Evolutionary conservation across 2,329 filamentous ascomycete genomes (phyloP).

Genomic region (Stemphylium vesicarium): DNA sequence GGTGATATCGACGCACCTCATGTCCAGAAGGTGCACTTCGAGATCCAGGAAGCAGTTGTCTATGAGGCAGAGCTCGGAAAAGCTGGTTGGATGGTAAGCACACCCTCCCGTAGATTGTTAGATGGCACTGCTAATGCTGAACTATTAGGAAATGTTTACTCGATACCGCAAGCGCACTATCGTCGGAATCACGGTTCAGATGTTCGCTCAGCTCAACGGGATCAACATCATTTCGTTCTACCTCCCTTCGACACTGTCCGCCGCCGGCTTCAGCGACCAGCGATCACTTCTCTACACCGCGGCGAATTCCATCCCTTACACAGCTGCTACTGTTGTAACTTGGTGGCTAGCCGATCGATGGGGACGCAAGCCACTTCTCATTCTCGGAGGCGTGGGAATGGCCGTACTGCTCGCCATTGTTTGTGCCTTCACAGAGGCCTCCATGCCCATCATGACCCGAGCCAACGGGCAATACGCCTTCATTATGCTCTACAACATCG

Average conservation of each 20-base stretch:
- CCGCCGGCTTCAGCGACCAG: slow-evolving; percentile 45
- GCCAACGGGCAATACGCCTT: slow-evolving; percentile 51
- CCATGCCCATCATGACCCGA: slow-evolving; percentile 34
- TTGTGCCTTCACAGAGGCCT: slow-evolving; percentile 49
- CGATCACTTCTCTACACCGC: slow-evolving; percentile 52
- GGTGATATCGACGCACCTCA: slow-evolving; percentile 45
- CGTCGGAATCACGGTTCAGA: slow-evolving; percentile 51
- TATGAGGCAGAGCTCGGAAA: slow-evolving; percentile 48
- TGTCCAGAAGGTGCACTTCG: slow-evolving; percentile 47
- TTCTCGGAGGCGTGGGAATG: slow-evolving; percentile 43
- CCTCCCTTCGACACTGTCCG: slow-evolving; percentile 31
- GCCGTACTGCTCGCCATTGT: slow-evolving; percentile 45
- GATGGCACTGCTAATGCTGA: not conserved
- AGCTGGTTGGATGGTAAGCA: slow-evolving; percentile 40
- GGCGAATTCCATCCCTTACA: slow-evolving; percentile 51
- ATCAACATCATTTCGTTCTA: slow-evolving; percentile 55
- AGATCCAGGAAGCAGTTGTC: slow-evolving; percentile 49
- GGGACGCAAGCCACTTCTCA: slow-evolving; percentile 50
- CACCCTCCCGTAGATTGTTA: not conserved
- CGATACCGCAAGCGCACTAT: slow-evolving; percentile 52
- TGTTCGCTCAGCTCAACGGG: slow-evolving; percentile 52
- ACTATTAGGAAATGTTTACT: slow-evolving; percentile 51
- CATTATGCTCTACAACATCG: slow-evolving; percentile 49
- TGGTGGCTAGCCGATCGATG: slow-evolving; percentile 52
- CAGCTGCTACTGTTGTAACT: slow-evolving; percentile 48